These are phyloP conservation scores for Coprinopsis strossmayeri DNA, from an alignment of 768 basidiomycete genomes.

Conservation along the genomic window DNA sequence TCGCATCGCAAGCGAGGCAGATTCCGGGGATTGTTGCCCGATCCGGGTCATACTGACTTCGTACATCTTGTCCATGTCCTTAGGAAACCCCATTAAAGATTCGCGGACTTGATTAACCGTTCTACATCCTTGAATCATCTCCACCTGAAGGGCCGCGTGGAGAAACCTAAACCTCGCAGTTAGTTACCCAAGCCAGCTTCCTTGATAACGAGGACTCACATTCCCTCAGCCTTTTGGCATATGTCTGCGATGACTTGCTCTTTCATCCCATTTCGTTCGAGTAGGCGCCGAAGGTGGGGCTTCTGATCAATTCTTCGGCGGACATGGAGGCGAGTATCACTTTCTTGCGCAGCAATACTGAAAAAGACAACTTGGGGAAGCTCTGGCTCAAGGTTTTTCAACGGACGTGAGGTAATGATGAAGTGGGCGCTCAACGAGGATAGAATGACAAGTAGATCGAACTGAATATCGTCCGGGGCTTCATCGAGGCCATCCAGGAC, in stretches of 20 bases:
- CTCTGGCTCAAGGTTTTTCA: not conserved
- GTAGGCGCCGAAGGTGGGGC: no score
- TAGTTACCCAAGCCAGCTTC: not conserved
- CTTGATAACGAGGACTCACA: not conserved
- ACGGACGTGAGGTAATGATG: not conserved
- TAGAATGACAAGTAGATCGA: not conserved
- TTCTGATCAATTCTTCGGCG: not conserved
- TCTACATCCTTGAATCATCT: not conserved
- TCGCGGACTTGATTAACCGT: not conserved
- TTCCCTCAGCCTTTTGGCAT: not conserved
- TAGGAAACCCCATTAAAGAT: not conserved
- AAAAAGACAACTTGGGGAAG: not conserved
- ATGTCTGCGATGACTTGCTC: not conserved
- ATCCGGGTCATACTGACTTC: not conserved
- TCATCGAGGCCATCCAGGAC: constrained; percentile 5
- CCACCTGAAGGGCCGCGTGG: not conserved
- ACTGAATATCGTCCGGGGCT: not conserved
- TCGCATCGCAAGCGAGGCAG: not conserved
- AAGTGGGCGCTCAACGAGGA: not conserved
- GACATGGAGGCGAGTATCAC: not conserved
- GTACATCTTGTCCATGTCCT: not conserved
- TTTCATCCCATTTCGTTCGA: not conserved
- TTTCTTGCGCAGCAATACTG: not conserved
- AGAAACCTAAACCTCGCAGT: not conserved
- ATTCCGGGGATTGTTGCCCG: not conserved